phyloP scores from a whole-genome alignment of 352 stramenopile genomes.

The Globisporangium barbulae region DNA sequence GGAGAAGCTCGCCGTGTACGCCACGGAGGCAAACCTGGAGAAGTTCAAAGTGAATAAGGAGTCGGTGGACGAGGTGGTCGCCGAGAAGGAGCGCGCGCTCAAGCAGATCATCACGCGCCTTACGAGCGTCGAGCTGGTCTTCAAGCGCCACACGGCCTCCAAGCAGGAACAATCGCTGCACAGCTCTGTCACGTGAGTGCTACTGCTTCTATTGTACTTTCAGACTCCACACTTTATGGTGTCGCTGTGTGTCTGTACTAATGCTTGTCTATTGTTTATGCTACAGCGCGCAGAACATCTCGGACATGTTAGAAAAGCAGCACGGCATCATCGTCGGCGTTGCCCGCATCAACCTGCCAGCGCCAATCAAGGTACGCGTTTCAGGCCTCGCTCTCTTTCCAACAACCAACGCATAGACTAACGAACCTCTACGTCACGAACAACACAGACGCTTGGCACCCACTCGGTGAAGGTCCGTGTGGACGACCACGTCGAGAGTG shows the following conservation, averaged over 20 bases:
- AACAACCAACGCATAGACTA: neutral
- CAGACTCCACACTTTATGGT: neutral
- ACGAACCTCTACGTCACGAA: neutral
- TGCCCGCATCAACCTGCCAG: conserved; percentile 67
- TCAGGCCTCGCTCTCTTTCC: neutral
- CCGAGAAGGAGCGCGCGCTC: conserved; percentile 25
- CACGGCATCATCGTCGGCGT: conserved; percentile 77
- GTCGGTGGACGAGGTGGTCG: conserved; percentile 20
- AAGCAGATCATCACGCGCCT: conserved; percentile 64
- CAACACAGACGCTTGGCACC: conserved; percentile 54
- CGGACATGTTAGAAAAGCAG: conserved; percentile 84
- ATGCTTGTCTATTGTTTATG: neutral
- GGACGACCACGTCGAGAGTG: conserved; percentile 70
- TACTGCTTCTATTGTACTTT: neutral
- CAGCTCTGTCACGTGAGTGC: conserved; percentile 56
- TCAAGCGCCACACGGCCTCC: conserved; percentile 75
- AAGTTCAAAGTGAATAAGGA: conserved; percentile 72
- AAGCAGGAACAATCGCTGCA: conserved; percentile 60
- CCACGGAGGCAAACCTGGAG: conserved; percentile 87
- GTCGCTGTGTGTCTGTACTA: neutral
- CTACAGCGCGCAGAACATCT: conserved; percentile 73
- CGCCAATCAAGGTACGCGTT: conserved; percentile 57
- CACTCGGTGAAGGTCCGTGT: conserved; percentile 84
- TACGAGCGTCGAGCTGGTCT: conserved; percentile 56
- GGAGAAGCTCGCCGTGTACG: conserved; percentile 93